Base-by-base conservation (phyloP, 306 rosid genomes). In the Quercus ilex region DNA sequence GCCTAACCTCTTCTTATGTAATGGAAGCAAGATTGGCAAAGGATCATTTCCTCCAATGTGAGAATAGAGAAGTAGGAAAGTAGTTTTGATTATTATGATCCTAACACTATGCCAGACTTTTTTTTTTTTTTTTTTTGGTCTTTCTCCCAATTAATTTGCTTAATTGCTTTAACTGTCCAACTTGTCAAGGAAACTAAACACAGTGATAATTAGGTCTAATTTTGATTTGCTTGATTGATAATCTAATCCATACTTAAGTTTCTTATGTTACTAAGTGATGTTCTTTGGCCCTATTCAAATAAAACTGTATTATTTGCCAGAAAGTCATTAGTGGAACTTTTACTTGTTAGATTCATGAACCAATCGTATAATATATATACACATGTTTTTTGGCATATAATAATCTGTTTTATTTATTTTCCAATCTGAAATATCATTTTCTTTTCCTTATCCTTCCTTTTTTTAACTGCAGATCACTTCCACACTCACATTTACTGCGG, bases 401-500 rank as follows among this genome's bases (percentile, higher is more conserved):
- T 23, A 18, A 11, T 41, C 49, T 71, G 13, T 26, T 14, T 46
- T 62, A 68, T 77, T 25, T 23, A 77, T 69, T 23, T 19, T 3
- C 71, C 51, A 62, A 83, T 60, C 83, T 80, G 38, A 69, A 46
- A 43, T 23, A 13, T 73, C 46, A 25, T 21, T 35, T 62, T 59
- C 49, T 35, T 38, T 65, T 60, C 13, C 3, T 71, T 31, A 33
- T 26, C 60, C 69, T 80, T 43, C 69, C 13, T 7, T 26, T 8
- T 75, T 80, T 46, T 71, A 70, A 38, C 31, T 73, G 86, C 91
- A 90, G 91, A 86, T 90, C 74, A 90, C 87, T 78, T 87, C 93
- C 43, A 90, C 93, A 0, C 85, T 90, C 0, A 84, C 84, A 57
- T 90, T 90, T 80, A 83, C 93, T 46, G 87, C 93, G 7, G 89